Evolutionary conservation across 169 alveolate genomes (phyloP).

Genomic region (Plasmodium sp.): DNA sequence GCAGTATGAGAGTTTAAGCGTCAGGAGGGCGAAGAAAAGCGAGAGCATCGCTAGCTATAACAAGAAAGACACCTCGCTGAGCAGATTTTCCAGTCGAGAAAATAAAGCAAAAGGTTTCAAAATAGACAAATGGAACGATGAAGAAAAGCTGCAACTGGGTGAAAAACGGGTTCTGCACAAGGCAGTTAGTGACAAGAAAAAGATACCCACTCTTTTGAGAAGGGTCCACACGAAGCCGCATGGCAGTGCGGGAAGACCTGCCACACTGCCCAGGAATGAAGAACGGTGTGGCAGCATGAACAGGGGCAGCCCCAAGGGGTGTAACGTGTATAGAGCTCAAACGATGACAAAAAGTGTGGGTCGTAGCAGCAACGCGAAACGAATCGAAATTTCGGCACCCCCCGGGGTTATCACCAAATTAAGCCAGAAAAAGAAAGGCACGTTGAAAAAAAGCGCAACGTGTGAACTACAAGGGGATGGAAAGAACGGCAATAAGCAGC

Average conservation of each 20-base stretch:
- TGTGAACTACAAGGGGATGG: neutral
- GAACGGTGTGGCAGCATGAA: neutral
- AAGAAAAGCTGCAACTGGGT: neutral
- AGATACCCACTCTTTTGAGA: neutral
- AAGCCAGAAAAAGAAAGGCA: neutral
- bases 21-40: neutral
- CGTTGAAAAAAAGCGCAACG: neutral
- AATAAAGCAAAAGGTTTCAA: conserved; percentile 1
- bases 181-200: neutral
- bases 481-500: neutral
- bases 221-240: neutral
- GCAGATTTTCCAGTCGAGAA: neutral
- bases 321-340: conserved; percentile 7
- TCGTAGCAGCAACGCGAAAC: conserved; percentile 3
- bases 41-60: neutral
- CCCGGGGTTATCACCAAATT: neutral
- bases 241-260: neutral
- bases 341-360: conserved; percentile 4
- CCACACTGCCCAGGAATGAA: neutral
- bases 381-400: neutral
- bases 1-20: conserved; percentile 5
- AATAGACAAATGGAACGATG: neutral
- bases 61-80: conserved; percentile 9
- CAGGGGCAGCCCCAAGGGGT: neutral
- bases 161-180: neutral